Evolutionary conservation across 176 grass and related monocot species (phyloP), one percentile per base, ranked within the genome.

Genomic region (Zea luxurians): DNA sequence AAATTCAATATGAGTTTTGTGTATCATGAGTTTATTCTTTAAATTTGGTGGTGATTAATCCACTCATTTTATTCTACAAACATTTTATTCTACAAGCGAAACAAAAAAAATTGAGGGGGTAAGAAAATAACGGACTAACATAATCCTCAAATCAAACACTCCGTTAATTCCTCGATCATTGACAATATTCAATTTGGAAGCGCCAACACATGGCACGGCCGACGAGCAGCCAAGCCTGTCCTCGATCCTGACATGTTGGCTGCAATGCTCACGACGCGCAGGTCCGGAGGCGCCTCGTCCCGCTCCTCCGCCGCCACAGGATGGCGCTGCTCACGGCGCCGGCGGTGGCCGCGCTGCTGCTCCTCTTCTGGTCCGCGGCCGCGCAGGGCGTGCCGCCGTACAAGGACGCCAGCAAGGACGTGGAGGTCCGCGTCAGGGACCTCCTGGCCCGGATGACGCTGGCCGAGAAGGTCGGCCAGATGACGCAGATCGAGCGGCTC

Each of bases 381-480:
- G 27, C 27, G 27, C 27, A 27, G 27, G 13, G 78, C 63, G 36
- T 54, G 54, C 70, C 53, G 70, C 70, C 54, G 74, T 99, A 99
- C 85, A 99, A 89, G 77, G 88, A 99, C 78, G 41, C 89, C 9
- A 53, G 8, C 2, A 71, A 83, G 68, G 75, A 79, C 1, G 86
- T 99, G 45, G 80, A 92, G 47, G 81, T 7, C 41, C 89, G 92
- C 20, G 83, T 99, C 4, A 18, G 3, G 11, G 92, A 99, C 83
- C 82, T 99, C 18, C 77, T 95, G 0, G 71, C 8, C 2, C 52
- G 66, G 66, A 99, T 99, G 96, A 95, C 87, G 68, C 88, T 92
- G 4, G 85, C 89, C 0, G 96, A 98, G 83, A 98, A 98, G 91
- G 81, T 98, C 46, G 96, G 96, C 8, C 96, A 99, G 82, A 99